Base-by-base conservation (phyloP, 345 rosid genomes). In the Geranium rotundifolium region DNA sequence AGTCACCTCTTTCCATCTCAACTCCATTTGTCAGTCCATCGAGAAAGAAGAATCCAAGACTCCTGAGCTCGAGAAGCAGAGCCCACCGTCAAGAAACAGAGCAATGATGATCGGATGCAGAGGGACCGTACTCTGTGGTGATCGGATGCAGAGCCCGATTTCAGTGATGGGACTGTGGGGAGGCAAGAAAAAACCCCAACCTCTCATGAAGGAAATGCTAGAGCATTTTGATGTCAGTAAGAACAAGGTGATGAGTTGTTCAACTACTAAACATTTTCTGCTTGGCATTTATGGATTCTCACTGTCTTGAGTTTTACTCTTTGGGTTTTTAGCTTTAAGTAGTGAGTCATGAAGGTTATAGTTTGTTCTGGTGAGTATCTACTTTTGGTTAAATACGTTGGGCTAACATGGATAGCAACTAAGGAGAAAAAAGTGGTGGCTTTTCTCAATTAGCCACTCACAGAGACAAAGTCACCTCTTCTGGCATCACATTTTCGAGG, bases 1-100 rank as follows among this genome's bases (percentile, higher is more conserved):
- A n/a, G n/a, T 90, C 79, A 87, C 97, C 66, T 87, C 97, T 4
- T 77, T 84, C 56, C 78, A 85, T 57, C 90, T 90, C 15, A 95
- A 90, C 30, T 65, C 92, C 39, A 80, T 90, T 57, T 84, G 77
- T 69, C 89, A 86, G 37, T 90, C 95, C n/a, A 80, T 82, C 7
- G 92, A 87, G 19, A 79, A 82, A 54, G n/a, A n/a, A n/a, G n/a
- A 34, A 34, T 34, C 41, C 8, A 8, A 34, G 41, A n/a, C n/a
- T n/a, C 41, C 41, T 34, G 41, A 34, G 41, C 41, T 8, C 8
- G 41, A 34, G 41, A 34, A 34, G 41, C 41, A 8, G 41, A 34
- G 41, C 8, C 4, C 41, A 3, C 41, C 8, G 41, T 34, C 41
- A 34, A 34, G 41, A 34, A 34, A 34, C 41, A 34, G 41, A 34